Conservation (phyloP, 2,329 filamentous ascomycete species). For the Cryphonectria naterciae region DNA sequence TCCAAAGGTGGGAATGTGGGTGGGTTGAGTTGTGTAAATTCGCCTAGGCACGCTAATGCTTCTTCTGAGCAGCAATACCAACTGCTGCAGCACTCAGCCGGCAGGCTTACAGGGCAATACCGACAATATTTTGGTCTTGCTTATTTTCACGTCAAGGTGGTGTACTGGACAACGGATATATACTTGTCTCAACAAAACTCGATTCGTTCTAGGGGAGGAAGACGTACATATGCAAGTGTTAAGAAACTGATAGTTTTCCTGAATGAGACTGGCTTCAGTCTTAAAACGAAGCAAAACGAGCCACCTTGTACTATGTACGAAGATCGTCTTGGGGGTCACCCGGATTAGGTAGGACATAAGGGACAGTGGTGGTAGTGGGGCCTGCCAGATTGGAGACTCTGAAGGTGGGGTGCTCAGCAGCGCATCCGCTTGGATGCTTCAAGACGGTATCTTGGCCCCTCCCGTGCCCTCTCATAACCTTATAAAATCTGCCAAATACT, state of each 20-base stretch:
- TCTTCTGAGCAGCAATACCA: not conserved
- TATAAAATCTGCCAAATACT: not conserved
- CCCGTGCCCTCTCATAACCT: not conserved
- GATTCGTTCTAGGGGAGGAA: not conserved
- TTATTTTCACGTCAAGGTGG: not conserved
- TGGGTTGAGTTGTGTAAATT: not conserved
- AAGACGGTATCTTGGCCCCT: constrained; percentile 1
- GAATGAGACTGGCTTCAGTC: constrained; percentile 2
- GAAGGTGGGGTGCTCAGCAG: constrained; percentile 15
- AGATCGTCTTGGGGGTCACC: constrained; percentile 6
- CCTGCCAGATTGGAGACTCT: constrained; percentile 12
- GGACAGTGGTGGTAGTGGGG: not conserved
- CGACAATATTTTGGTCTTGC: not conserved
- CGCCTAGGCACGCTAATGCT: not conserved
- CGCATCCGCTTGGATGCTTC: not conserved
- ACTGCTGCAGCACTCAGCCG: not conserved
- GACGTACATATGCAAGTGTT: not conserved
- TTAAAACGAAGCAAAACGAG: constrained; percentile 19
- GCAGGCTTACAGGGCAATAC: not conserved
- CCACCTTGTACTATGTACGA: not conserved
- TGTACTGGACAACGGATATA: not conserved
- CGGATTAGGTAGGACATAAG: constrained; percentile 23
- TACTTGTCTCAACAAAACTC: not conserved
- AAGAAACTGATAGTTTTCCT: not conserved
- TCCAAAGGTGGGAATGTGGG: not conserved